These are phyloP conservation scores for Porphyra umbilicalis DNA, from an alignment of 31 red algal genomes.

Conservation along the genomic window DNA sequence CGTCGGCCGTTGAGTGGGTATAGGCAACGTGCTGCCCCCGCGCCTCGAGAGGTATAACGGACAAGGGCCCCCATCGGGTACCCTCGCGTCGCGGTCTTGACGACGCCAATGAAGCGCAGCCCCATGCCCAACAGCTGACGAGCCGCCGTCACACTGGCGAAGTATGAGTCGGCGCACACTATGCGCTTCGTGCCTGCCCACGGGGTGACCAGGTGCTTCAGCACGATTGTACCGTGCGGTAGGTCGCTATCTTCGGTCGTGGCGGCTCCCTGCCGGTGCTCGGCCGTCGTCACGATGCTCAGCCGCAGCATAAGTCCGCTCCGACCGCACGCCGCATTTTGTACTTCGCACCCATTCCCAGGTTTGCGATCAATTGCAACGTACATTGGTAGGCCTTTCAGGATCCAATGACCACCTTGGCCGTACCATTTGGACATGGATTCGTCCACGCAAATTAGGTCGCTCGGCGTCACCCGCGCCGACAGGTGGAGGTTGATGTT, in stretches of 20 bases:
- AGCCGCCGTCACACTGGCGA: slow-evolving; percentile 4
- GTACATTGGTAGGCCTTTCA: slow-evolving; percentile 24
- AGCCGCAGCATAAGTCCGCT: slow-evolving; percentile 7
- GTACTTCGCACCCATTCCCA: slow-evolving; percentile 37
- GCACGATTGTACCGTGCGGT: slow-evolving; percentile 3
- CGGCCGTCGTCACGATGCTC: slow-evolving; percentile 10
- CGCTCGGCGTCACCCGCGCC: slow-evolving; percentile 4
- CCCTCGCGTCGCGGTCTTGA: slow-evolving; percentile 15
- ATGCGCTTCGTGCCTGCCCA: slow-evolving; percentile 5
- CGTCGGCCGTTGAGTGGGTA: background rate
- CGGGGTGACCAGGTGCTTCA: background rate
- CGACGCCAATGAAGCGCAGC: slow-evolving; percentile 25
- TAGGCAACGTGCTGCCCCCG: background rate
- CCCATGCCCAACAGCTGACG: background rate
- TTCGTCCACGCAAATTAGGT: slow-evolving; percentile 46
- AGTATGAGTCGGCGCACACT: no score
- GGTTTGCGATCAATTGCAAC: slow-evolving; percentile 30
- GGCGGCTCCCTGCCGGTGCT: background rate
- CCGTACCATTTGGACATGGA: slow-evolving; percentile 50
- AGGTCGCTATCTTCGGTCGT: slow-evolving; percentile 3
- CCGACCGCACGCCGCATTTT: slow-evolving; percentile 11
- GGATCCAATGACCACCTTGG: slow-evolving; percentile 33
- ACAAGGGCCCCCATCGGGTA: no score
- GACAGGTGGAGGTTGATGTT: slow-evolving; percentile 13
- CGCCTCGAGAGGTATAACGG: background rate